Base-by-base conservation (phyloP, 345 rosid genomes). In the Pugionium cornutum region DNA sequence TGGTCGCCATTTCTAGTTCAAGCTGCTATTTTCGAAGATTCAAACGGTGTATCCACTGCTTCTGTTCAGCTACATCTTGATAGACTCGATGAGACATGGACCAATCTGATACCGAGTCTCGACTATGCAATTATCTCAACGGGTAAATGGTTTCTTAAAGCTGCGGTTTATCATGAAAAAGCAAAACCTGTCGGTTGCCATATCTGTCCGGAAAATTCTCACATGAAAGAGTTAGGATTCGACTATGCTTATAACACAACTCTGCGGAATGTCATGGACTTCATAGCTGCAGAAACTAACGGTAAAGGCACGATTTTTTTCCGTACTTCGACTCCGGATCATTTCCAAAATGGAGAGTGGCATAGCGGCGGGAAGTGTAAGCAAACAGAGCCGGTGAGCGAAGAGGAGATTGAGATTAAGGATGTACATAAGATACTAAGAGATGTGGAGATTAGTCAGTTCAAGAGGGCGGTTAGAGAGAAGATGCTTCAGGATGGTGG, bases 321-420 rank as follows among this genome's bases (percentile, higher is more conserved):
- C 64, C 80, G 97, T 67, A 85, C 90, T 33, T 82, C 96, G 26
- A 90, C 99, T 4, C 97, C 97, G 0, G 95, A 88, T 78, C 99
- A 94, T 75, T 94, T 94, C 33, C 92, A 94, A 82, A 77, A 79
- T 55, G 99, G 96, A 31, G 91, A 90, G 63, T 94, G 99, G 99
- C 82, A 88, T 61, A 88, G 61, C 4, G 99, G 95, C 18, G 98
- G 99, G 44, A 81, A 68, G 33, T 94, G 99, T 70, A 68, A 30
- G 2, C 82, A 69, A 66, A 80, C 75, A 4, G 60, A 67, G 31
- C 99, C 99, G 0, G 81, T 64, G 56, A 86, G 81, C 57, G 87
- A 83, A 44, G 97, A 92, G 1, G 95, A 90, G 73, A 26, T 79
- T 6, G 79, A 78, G 59, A 10, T 94, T 9, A 85, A 86, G 65